A percentile compares a stretch with the other conserved stretches of the same genome.
These are phyloP conservation scores for Dimocarpus longan DNA, from an alignment of 345 rosid species.

Conservation along the genomic window DNA sequence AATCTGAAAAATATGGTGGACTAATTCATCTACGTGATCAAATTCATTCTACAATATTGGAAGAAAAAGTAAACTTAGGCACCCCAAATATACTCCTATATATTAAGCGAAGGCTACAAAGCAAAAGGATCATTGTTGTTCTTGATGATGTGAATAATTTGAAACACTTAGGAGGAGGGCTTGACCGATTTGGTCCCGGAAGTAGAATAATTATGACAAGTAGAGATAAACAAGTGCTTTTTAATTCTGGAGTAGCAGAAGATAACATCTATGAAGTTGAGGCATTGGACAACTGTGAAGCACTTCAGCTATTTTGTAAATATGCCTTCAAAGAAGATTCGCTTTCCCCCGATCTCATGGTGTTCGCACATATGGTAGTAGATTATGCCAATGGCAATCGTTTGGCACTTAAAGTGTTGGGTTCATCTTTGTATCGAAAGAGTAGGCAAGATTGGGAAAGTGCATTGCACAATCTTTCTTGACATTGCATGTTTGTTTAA, in stretches of 20 bases:
- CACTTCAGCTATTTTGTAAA: background rate
- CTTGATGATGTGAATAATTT: slow-evolving; percentile 34
- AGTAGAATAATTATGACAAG: slow-evolving; percentile 20
- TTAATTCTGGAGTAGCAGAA: background rate
- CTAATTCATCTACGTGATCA: background rate
- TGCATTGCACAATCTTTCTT: slow-evolving; percentile 27
- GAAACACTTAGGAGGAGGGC: slow-evolving; percentile 24
- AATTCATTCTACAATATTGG: background rate
- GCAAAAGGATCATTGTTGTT: slow-evolving; percentile 24
- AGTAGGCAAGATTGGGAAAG: slow-evolving; percentile 3
- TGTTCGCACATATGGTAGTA: background rate
- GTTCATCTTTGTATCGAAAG: background rate
- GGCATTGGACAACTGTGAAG: background rate
- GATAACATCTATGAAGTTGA: background rate
- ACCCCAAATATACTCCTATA: background rate
- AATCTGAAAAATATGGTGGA: background rate
- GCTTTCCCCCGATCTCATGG: background rate
- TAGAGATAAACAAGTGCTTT: background rate
- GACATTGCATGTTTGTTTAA: slow-evolving; percentile 53
- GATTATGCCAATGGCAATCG: slow-evolving; percentile 5
- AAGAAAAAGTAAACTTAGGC: background rate
- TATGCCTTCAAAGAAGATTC: background rate
- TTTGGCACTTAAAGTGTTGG: slow-evolving; percentile 16
- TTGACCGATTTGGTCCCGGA: slow-evolving; percentile 9
- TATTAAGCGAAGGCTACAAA: slow-evolving; percentile 21